Conservation (phyloP, 2,329 filamentous ascomycete genomes). For the Aspergillus sergii region DNA sequence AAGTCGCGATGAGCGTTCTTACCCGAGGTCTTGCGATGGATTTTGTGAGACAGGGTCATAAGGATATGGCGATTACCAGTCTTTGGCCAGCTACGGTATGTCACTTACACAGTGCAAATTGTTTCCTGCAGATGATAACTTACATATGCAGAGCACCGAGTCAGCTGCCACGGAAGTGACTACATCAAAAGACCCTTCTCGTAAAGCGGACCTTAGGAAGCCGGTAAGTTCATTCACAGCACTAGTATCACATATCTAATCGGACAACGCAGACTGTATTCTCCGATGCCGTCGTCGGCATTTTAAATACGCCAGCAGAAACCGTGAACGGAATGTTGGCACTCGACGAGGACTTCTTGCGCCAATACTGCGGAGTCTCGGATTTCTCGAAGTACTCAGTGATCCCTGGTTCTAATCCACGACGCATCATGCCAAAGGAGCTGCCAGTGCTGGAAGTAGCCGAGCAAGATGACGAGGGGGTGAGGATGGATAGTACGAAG, state of each 20-base stretch:
- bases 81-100: slow-evolving; percentile 78
- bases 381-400: slow-evolving; percentile 76
- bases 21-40: slow-evolving; percentile 84
- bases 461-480: slow-evolving; percentile 81
- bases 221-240: slow-evolving; percentile 42
- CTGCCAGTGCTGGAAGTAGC: slow-evolving; percentile 72
- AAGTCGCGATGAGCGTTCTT: slow-evolving; percentile 79
- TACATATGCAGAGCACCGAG: slow-evolving; percentile 62
- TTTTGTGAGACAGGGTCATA: slow-evolving; percentile 66
- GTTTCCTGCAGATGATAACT: not conserved
- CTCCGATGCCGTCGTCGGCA: slow-evolving; percentile 75
- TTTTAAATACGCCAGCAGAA: slow-evolving; percentile 62
- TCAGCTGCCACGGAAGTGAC: slow-evolving; percentile 69
- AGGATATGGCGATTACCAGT: slow-evolving; percentile 74
- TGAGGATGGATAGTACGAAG: slow-evolving; percentile 66
- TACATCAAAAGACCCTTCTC: slow-evolving; percentile 47
- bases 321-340: slow-evolving; percentile 71
- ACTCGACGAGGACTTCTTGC: slow-evolving; percentile 80
- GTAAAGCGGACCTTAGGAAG: slow-evolving; percentile 63
- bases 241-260: not conserved
- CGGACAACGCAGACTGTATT: slow-evolving; percentile 61
- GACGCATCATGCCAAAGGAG: slow-evolving; percentile 75
- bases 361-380: slow-evolving; percentile 61
- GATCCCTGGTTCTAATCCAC: slow-evolving; percentile 63
- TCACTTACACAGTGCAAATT: slow-evolving; percentile 11